Evolutionary conservation across 164 flowering plant species (phyloP).

Genomic region (Chloranthus sessilifolius): DNA sequence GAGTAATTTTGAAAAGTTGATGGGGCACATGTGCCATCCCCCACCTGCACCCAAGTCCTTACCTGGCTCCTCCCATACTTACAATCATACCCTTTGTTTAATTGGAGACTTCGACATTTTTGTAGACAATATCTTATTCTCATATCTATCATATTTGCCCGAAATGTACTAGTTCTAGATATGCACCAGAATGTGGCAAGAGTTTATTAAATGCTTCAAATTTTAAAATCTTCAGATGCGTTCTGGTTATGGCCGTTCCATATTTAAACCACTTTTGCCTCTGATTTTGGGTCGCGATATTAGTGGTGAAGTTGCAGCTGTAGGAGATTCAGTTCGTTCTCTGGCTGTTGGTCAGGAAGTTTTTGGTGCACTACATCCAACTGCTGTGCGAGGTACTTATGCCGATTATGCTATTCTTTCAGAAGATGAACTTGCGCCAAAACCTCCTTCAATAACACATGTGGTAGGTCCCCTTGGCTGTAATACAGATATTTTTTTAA

Average conservation of each 20-base stretch:
- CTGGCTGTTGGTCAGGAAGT: conserved; percentile 80
- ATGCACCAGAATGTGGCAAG: neutral
- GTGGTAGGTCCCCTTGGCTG: conserved; percentile 42
- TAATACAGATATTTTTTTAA: too few species aligned
- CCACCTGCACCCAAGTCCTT: too few species aligned
- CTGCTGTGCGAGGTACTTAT: conserved; percentile 92
- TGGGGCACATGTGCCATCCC: too few species aligned
- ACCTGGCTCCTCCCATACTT: too few species aligned
- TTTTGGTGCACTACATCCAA: conserved; percentile 98
- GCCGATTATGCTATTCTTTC: conserved; percentile 86
- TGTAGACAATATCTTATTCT: too few species aligned
- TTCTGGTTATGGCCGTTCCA: conserved; percentile 88
- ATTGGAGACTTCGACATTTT: too few species aligned
- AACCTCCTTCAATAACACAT: conserved; percentile 71
- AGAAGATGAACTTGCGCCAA: conserved; percentile 63
- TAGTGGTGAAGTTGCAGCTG: conserved; percentile 94
- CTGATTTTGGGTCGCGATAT: conserved; percentile 93
- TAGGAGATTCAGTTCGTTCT: conserved; percentile 66
- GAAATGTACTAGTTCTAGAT: too few species aligned
- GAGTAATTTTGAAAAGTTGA: too few species aligned
- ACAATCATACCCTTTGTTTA: too few species aligned
- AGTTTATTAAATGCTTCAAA: conserved; percentile 8
- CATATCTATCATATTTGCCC: too few species aligned
- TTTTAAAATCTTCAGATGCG: conserved; percentile 67
- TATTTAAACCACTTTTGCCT: conserved; percentile 78